Base-by-base conservation (phyloP, 352 stramenopile genomes). In the Aphanomyces stellatus region DNA sequence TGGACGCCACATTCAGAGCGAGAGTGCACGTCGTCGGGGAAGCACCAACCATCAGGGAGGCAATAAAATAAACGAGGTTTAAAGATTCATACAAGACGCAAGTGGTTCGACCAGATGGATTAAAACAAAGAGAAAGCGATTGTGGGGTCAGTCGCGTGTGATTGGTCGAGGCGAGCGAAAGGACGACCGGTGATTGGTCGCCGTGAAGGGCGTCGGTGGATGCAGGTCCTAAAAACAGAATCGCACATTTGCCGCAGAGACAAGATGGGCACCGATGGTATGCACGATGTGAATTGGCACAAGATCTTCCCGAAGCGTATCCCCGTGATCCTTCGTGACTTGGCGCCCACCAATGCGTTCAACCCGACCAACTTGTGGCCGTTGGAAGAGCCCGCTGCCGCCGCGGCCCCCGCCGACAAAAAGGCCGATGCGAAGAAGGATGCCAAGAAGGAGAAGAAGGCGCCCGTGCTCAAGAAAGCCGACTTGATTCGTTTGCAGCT, bases 261-360 rank as follows among this genome's bases (percentile, higher is more conserved):
- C 83, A 79, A 73, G 69, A 81, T 85, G 53, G 75, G 81, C 69
- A 93, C 90, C 72, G 85, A 82, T 56, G 80, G 84, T 28, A 84
- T 94, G 78, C 81, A 82, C 73, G 85, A 92, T 67, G 85, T 94
- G 33, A 91, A 91, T 75, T 94, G 85, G 85, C 84, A 94, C 73
- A 94, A 94, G 74, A 74, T 94, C 48, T 94, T 85, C 80, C 85
- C 85, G 11, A 82, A 94, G 73, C 82, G 85, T 65, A 94, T 94
- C 79, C 85, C 85, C 40, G 83, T 94, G 74, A 94, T 94, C 63
- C 74, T 94, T 63, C 85, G 85, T 30, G 83, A 93, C 51, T 64
- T 93, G 61, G 85, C 85, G 63, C 85, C 85, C 11, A 90, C 80
- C 34, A 93, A 93, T 66, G 83, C 85, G 28, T 93, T 93, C 75